Evolutionary conservation across 2,329 filamentous ascomycete species (phyloP).

Genomic region (Dactylellina parvicollis): DNA sequence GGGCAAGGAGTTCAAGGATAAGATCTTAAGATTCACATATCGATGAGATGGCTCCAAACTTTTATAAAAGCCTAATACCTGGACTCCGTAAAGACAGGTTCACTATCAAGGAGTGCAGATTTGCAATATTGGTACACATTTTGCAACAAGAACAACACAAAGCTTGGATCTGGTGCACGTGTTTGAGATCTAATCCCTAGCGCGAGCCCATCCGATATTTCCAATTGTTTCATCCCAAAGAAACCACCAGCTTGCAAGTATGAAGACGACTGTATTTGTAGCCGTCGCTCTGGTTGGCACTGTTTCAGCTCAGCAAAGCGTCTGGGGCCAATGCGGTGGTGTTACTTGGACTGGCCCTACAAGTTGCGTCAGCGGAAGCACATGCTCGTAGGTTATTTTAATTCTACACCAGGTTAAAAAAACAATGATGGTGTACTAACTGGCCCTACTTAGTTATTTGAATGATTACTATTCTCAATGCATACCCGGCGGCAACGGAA

Average conservation of each 20-base stretch:
- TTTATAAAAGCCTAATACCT: too few relatives aligned
- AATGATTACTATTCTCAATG: slow-evolving; percentile 58
- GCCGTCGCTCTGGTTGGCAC: slow-evolving; percentile 38
- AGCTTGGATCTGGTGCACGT: too few relatives aligned
- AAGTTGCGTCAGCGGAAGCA: slow-evolving; percentile 53
- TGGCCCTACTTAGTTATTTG: slow-evolving; percentile 6
- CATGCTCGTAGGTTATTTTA: slow-evolving; percentile 46
- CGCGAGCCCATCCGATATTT: too few relatives aligned
- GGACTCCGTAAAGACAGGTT: too few relatives aligned
- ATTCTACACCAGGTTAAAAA: neutral
- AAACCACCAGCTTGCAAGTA: slow-evolving; percentile 2
- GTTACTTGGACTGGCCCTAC: slow-evolving; percentile 54
- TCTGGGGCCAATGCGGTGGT: slow-evolving; percentile 59
- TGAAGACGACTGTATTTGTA: slow-evolving; percentile 34
- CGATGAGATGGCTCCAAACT: too few relatives aligned
- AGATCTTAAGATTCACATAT: neutral
- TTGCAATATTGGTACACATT: neutral
- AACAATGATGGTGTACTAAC: neutral
- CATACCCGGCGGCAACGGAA: slow-evolving; percentile 44
- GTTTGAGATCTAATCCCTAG: too few relatives aligned
- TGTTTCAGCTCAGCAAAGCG: slow-evolving; percentile 53
- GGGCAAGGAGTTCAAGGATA: neutral
- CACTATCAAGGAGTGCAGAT: too few relatives aligned
- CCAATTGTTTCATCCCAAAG: neutral
- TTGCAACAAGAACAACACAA: too few relatives aligned